Evolutionary conservation across 2,329 filamentous ascomycete genomes (phyloP).

Genomic region (Phaeosphaeria sp.): DNA sequence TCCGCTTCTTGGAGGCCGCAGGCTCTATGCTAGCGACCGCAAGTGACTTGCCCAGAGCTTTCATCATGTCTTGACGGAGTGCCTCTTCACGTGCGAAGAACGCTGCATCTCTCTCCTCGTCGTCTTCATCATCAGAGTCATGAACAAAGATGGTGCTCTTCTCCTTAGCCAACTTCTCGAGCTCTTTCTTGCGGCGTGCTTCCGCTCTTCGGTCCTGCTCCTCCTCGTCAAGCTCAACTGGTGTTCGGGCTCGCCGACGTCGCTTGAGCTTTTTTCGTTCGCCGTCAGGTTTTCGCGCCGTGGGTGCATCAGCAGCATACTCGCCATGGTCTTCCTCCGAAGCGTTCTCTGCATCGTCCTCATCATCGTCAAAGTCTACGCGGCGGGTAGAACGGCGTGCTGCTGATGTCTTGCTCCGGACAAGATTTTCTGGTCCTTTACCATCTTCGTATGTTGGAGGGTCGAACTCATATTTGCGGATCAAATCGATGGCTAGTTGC

Average conservation of each 20-base stretch:
- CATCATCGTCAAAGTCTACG: constrained; percentile 74
- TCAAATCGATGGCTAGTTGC: constrained; percentile 71
- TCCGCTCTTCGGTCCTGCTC: constrained; percentile 65
- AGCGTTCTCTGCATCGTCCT: constrained; percentile 64
- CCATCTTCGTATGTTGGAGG: constrained; percentile 80
- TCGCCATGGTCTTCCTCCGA: constrained; percentile 62
- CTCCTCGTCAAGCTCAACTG: constrained; percentile 68
- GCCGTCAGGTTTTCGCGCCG: constrained; percentile 61
- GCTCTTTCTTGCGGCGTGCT: constrained; percentile 69
- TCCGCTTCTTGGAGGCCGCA: constrained; percentile 42
- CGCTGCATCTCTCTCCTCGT: constrained; percentile 72
- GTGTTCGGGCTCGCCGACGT: constrained; percentile 61
- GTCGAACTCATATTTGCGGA: constrained; percentile 79
- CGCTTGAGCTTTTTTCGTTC: constrained; percentile 63
- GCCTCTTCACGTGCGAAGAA: constrained; percentile 82
- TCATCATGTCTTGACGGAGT: constrained; percentile 64
- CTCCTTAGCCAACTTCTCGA: constrained; percentile 78
- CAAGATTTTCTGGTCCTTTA: constrained; percentile 74
- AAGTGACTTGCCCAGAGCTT: constrained; percentile 53
- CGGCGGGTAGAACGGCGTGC: constrained; percentile 46
- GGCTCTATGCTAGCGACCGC: constrained; percentile 52
- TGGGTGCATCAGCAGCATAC: constrained; percentile 74
- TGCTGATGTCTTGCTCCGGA: constrained; percentile 72
- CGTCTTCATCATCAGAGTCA: constrained; percentile 88
- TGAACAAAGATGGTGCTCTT: constrained; percentile 85